Conservation (phyloP, 2,329 filamentous ascomycete genomes). For the Calonectria fujianensis region DNA sequence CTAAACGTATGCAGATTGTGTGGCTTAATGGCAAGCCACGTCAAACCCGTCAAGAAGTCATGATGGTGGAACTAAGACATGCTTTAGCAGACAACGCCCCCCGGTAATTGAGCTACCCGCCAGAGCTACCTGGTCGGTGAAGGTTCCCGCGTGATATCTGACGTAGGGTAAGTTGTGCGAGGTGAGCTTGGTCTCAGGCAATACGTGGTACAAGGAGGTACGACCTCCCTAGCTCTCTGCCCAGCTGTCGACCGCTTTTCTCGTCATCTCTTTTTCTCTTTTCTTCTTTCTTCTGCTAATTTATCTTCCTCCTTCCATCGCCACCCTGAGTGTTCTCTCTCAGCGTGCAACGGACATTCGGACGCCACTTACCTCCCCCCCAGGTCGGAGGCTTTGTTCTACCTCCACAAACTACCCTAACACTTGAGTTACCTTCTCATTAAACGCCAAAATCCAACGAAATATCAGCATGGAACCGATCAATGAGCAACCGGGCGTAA, state of each 20-base stretch:
- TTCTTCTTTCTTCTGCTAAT: background rate
- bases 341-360: background rate
- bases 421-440: background rate
- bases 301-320: slow-evolving; percentile 17
- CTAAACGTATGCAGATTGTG: slow-evolving; percentile 9
- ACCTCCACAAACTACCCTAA: background rate
- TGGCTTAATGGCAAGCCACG: slow-evolving; percentile 6
- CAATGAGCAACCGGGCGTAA: slow-evolving; percentile 50
- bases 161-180: slow-evolving; percentile 30
- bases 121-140: slow-evolving; percentile 36
- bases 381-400: background rate
- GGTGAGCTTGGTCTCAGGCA: slow-evolving; percentile 30
- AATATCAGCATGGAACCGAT: slow-evolving; percentile 50
- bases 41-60: slow-evolving; percentile 23
- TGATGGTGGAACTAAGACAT: slow-evolving; percentile 34
- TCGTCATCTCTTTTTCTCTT: slow-evolving; percentile 28
- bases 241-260: slow-evolving; percentile 45
- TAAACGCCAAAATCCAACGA: too few species aligned
- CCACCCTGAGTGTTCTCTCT: slow-evolving; percentile 24
- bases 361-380: background rate
- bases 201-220: slow-evolving; percentile 44
- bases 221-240: slow-evolving; percentile 48
- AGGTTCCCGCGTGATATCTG: slow-evolving; percentile 39
- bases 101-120: slow-evolving; percentile 33
- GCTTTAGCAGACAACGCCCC: slow-evolving; percentile 27